Evolutionary conservation across 164 flowering plant species (phyloP), one percentile per base, ranked within the genome.

Genomic region (Macadamia tetraphylla): DNA sequence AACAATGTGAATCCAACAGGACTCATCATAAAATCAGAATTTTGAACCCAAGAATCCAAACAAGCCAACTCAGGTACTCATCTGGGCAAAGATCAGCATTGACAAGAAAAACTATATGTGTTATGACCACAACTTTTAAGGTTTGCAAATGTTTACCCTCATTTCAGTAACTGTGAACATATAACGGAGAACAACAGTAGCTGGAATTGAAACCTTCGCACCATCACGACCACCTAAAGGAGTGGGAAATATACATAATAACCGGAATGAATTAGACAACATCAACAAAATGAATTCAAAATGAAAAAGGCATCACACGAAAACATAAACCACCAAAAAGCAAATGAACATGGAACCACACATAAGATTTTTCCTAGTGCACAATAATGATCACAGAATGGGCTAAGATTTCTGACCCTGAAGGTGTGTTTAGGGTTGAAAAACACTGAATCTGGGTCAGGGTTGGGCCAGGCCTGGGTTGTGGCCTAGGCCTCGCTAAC

Each of bases 181-280:
- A 69, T 82, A 65, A 12, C 92, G 83, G 9, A 95, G 93, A 74
- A 91, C 60, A 73, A 95, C 85, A 69, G 99, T 88, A 40, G 94
- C 85, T 58, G 99, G 92, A 72, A 92, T 83, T 48, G 77, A 77
- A 74, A 89, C 40, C 77, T 92, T 95, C 48, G 89, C 77, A 82
- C 92, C 98, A 74, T 95, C 99, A 66, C 81, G 96, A 10, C 98
- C 99, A 80, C 98, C 99, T 95, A 69, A n/a, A n/a, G 18, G 57
- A 53, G 18, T 14, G 18, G 57, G 68, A 15, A 52, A 32, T 62
- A 9, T 55, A 53, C 1, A 1, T 11, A 64, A 58, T 43, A 31
- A 9, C 32, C 6, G 18, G 64, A 29, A 49, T 6, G 35, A 30
- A 44, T 17, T 15, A 29, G 40, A 9, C 48, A 32, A 44, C 55